A percentile compares a stretch with the other conserved stretches of the same genome.
phyloP scores from a whole-genome alignment of 169 alveolate species.

The Plasmodium yoelii region DNA sequence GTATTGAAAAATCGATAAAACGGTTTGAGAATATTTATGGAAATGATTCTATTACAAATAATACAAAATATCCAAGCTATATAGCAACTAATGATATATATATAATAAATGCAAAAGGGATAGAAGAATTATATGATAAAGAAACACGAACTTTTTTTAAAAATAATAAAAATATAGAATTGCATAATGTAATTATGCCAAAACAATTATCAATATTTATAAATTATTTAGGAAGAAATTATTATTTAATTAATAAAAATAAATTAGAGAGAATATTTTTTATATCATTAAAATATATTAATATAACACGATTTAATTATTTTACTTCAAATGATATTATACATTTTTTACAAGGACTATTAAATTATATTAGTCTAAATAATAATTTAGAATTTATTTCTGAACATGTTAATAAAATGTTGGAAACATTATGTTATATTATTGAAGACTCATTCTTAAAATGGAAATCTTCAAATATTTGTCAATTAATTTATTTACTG shows the following conservation, averaged over 20 bases:
- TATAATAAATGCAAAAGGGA: conserved; percentile 27
- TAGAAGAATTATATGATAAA: conserved; percentile 53
- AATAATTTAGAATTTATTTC: neutral
- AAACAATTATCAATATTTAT: conserved; percentile 50
- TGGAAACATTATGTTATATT: conserved; percentile 26
- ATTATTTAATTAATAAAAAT: conserved; percentile 12
- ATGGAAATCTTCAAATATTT: conserved; percentile 59
- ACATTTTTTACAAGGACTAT: conserved; percentile 54
- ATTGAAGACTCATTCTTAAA: conserved; percentile 18
- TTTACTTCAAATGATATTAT: conserved; percentile 56
- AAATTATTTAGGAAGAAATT: conserved; percentile 72
- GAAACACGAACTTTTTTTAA: conserved; percentile 49
- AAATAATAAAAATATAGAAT: conserved; percentile 36
- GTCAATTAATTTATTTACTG: conserved; percentile 40
- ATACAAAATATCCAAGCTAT: conserved; percentile 13
- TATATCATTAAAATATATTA: conserved; percentile 24
- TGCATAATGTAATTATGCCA: conserved; percentile 58
- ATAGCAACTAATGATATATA: conserved; percentile 56
- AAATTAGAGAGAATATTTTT: conserved; percentile 18
- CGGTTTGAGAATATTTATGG: conserved; percentile 11
- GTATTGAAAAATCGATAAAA: conserved; percentile 32
- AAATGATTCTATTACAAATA: neutral
- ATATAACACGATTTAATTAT: conserved; percentile 40
- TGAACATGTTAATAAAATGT: conserved; percentile 25
- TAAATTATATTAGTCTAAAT: conserved; percentile 22